A percentile compares a stretch with the other conserved stretches of the same genome.
Evolutionary conservation across 805 yeast genomes (phyloP).

Genomic region (Ogataea thermomethanolica): DNA sequence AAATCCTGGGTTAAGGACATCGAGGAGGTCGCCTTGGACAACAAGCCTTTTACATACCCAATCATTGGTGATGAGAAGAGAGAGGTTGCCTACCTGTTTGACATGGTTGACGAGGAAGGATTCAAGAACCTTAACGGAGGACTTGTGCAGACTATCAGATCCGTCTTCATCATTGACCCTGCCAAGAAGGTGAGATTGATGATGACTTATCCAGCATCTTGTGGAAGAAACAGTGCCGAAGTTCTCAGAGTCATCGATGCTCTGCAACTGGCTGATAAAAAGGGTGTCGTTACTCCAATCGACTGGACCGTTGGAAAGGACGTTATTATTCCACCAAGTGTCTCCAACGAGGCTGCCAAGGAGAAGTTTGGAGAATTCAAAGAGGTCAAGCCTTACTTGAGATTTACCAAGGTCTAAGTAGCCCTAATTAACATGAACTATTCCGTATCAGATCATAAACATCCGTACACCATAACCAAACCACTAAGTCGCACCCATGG

Average conservation of each 20-base stretch:
- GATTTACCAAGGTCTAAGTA: slow-evolving; percentile 49
- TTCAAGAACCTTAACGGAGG: slow-evolving; percentile 71
- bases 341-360: slow-evolving; percentile 73
- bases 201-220: slow-evolving; percentile 87
- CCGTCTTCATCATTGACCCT: slow-evolving; percentile 90
- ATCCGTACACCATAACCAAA: slow-evolving; percentile 4
- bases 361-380: slow-evolving; percentile 82
- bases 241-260: slow-evolving; percentile 88
- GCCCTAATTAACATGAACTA: slow-evolving; percentile 1
- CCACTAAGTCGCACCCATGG: too few species aligned
- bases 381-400: slow-evolving; percentile 86
- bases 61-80: slow-evolving; percentile 85
- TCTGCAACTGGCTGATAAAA: slow-evolving; percentile 76
- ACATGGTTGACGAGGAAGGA: slow-evolving; percentile 85
- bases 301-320: slow-evolving; percentile 90
- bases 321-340: slow-evolving; percentile 87
- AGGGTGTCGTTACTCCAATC: slow-evolving; percentile 86
- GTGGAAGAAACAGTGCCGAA: slow-evolving; percentile 92
- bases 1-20: slow-evolving; percentile 87
- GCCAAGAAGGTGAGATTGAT: slow-evolving; percentile 81
- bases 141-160: slow-evolving; percentile 82
- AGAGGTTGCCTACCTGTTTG: slow-evolving; percentile 79
- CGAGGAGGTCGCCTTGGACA: slow-evolving; percentile 69
- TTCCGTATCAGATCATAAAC: not conserved
- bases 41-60: slow-evolving; percentile 78